phyloP scores from a whole-genome alignment of 768 basidiomycete species.

The Mycena vitilis region DNA sequence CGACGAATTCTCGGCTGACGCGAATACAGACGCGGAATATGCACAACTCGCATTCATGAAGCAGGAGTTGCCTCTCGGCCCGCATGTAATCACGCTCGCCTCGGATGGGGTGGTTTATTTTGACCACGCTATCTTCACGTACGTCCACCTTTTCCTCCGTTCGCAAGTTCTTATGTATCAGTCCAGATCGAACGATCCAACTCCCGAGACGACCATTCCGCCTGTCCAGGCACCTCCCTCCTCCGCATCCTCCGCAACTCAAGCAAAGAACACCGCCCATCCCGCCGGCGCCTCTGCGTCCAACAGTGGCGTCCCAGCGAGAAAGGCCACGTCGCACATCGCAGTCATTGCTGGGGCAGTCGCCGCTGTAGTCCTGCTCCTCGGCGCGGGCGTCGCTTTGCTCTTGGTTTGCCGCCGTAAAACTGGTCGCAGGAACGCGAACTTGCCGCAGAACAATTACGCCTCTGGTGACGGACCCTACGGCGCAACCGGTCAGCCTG shows the following conservation, averaged over 20 bases:
- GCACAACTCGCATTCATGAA: conserved; percentile 18
- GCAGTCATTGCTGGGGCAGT: conserved; percentile 18
- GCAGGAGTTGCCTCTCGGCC: background rate
- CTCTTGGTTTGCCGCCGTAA: background rate
- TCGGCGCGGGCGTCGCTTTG: background rate
- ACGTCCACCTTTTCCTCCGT: conserved; percentile 1
- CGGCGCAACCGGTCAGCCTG: background rate
- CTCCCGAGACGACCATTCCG: conserved; percentile 22
- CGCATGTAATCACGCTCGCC: conserved; percentile 19
- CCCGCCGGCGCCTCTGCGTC: background rate
- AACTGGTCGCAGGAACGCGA: background rate
- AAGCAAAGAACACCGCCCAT: background rate
- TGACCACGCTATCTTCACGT: conserved; percentile 33
- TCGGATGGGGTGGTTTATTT: conserved; percentile 14
- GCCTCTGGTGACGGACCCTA: background rate
- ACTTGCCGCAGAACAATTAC: background rate
- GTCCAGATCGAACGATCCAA: conserved; percentile 25
- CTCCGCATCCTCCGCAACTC: conserved; percentile 1
- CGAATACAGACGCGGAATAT: conserved; percentile 25
- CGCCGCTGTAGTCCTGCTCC: conserved; percentile 4
- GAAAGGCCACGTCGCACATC: conserved; percentile 9
- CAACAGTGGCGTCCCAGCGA: background rate
- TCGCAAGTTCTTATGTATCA: background rate
- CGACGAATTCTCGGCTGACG: background rate
- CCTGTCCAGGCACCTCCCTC: conserved; percentile 6